Evolutionary conservation across 1,139 yeast genomes (phyloP).

Genomic region (Suhomyces guaymorum): DNA sequence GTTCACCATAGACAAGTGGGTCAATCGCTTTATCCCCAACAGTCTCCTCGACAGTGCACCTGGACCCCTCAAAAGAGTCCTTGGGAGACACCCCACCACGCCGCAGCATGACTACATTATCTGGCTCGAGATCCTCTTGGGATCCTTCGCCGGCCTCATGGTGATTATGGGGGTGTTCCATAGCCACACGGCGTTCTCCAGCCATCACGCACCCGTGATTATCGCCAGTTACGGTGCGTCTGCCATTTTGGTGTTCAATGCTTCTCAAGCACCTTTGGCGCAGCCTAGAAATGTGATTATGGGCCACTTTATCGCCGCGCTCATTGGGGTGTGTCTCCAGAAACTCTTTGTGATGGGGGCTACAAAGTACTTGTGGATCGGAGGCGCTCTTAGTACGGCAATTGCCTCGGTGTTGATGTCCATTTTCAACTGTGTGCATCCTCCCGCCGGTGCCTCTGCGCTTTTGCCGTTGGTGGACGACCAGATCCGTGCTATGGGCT

Average conservation of each 20-base stretch:
- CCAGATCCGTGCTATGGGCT: constrained; percentile 51
- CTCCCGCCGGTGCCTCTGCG: constrained; percentile 78
- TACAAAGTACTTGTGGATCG: constrained; percentile 53
- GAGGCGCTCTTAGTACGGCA: constrained; percentile 63
- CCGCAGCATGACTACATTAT: constrained; percentile 42
- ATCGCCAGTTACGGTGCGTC: constrained; percentile 69
- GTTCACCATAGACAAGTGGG: constrained; percentile 39
- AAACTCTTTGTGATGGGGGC: constrained; percentile 52
- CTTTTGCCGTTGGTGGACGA: constrained; percentile 57
- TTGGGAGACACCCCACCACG: constrained; percentile 34
- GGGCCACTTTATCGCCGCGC: constrained; percentile 57
- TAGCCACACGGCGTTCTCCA: constrained; percentile 44
- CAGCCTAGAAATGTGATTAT: constrained; percentile 63
- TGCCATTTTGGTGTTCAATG: constrained; percentile 62
- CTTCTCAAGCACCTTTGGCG: constrained; percentile 58
- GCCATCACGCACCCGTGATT: constrained; percentile 51
- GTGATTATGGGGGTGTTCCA: constrained; percentile 53
- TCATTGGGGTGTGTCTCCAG: constrained; percentile 56
- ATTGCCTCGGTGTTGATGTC: constrained; percentile 58
- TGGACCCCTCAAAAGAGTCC: constrained; percentile 25
- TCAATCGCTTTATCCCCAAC: constrained; percentile 32
- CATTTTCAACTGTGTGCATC: constrained; percentile 62
- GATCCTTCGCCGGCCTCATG: constrained; percentile 55
- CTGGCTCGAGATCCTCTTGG: constrained; percentile 50
- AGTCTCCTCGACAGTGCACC: constrained; percentile 35